A percentile compares a stretch with the other conserved stretches of the same genome.
Evolutionary conservation across 371 early-diverging fungal species (phyloP).

Genomic region (Rhizopus delemar): DNA sequence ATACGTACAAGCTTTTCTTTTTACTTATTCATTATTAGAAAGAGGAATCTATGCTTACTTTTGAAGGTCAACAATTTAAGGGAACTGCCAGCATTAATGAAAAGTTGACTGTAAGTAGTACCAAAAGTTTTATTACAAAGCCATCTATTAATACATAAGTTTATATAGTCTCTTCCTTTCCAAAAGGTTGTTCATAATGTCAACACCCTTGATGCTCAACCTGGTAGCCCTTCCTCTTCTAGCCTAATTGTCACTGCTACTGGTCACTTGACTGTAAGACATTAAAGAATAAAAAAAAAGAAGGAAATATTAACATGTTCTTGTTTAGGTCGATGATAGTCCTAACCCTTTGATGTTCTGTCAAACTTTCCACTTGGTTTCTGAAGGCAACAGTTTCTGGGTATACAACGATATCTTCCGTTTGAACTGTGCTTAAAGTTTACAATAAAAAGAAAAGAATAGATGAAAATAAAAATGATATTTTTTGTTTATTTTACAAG

Average conservation of each 20-base stretch:
- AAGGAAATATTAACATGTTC: too few species aligned
- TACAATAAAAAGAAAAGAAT: not conserved
- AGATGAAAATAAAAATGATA: too few species aligned
- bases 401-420: slow-evolving; percentile 85
- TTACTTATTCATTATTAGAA: slow-evolving; percentile 48
- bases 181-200: slow-evolving; percentile 68
- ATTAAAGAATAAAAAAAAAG: too few species aligned
- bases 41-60: slow-evolving; percentile 80
- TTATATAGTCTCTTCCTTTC: slow-evolving; percentile 76
- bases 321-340: slow-evolving; percentile 74
- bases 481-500: too few species aligned
- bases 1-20: not conserved
- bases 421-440: slow-evolving; percentile 56
- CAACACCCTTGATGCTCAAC: slow-evolving; percentile 80
- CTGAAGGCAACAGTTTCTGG: slow-evolving; percentile 61
- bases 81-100: slow-evolving; percentile 70
- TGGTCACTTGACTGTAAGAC: slow-evolving; percentile 77
- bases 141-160: not conserved
- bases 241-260: slow-evolving; percentile 78
- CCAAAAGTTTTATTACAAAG: not conserved
- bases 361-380: slow-evolving; percentile 82
- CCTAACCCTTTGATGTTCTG: slow-evolving; percentile 74
- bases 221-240: slow-evolving; percentile 50
- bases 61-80: slow-evolving; percentile 71
- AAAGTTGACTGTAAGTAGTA: slow-evolving; percentile 75